Evolutionary conservation across 225 moss, liverwort and hornwort genomes (phyloP).

Genomic region (Anthoceros angustus): DNA sequence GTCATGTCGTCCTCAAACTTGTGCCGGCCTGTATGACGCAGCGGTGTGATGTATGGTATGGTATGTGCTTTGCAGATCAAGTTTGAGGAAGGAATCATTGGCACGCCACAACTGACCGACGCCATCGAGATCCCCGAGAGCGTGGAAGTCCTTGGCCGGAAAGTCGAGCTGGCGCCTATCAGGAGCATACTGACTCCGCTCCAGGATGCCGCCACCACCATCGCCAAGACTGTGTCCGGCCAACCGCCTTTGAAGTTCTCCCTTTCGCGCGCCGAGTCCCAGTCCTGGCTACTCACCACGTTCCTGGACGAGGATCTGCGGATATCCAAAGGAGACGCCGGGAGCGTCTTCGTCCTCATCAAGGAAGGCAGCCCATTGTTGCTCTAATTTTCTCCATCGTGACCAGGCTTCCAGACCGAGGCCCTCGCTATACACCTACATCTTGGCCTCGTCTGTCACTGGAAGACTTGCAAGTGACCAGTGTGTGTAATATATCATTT

Average conservation of each 20-base stretch:
- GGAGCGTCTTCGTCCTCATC: slow-evolving; percentile 71
- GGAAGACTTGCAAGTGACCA: too few relatives aligned
- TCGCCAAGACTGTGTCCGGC: slow-evolving; percentile 65
- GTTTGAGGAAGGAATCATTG: slow-evolving; percentile 79
- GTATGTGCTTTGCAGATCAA: slow-evolving; percentile 39
- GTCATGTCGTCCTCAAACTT: neutral
- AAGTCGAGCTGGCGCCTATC: slow-evolving; percentile 46
- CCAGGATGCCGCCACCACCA: slow-evolving; percentile 45
- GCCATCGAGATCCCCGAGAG: slow-evolving; percentile 46
- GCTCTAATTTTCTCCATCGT: too few relatives aligned
- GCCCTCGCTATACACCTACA: too few relatives aligned
- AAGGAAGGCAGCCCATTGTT: slow-evolving; percentile 58
- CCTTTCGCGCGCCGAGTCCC: slow-evolving; percentile 49
- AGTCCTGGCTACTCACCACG: slow-evolving; percentile 94
- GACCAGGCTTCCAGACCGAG: too few relatives aligned
- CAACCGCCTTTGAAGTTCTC: slow-evolving; percentile 75
- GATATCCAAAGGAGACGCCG: slow-evolving; percentile 82
- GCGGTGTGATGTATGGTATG: slow-evolving; percentile 4
- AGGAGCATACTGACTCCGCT: slow-evolving; percentile 55
- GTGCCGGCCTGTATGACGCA: neutral
- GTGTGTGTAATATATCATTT: too few relatives aligned
- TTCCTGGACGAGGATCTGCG: slow-evolving; percentile 83
- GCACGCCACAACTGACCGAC: slow-evolving; percentile 60
- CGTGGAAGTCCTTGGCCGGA: slow-evolving; percentile 67
- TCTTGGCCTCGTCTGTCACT: too few relatives aligned